Evolutionary conservation across 768 basidiomycete genomes (phyloP).

Genomic region (Baorangia bicolor): DNA sequence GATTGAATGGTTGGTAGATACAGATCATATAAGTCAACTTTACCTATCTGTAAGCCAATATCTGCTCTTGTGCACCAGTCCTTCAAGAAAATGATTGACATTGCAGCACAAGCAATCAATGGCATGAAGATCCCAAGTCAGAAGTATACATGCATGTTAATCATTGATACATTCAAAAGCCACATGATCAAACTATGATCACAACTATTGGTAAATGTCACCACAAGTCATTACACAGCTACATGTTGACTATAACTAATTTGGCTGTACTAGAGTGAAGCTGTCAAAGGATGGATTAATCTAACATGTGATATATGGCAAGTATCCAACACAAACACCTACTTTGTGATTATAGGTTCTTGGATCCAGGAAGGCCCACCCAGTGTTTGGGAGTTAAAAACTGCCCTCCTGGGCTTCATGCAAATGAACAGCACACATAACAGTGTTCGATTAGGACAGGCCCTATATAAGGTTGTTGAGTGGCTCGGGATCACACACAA

Average conservation of each 20-base stretch:
- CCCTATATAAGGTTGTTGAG: too few species aligned
- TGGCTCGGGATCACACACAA: constrained; percentile 30
- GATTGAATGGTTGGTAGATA: neutral
- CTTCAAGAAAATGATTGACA: too few species aligned
- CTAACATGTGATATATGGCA: constrained; percentile 7
- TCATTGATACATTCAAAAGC: neutral
- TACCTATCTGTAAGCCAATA: too few species aligned
- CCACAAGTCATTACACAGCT: too few species aligned
- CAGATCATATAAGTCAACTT: neutral
- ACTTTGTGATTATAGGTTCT: neutral
- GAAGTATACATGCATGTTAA: neutral
- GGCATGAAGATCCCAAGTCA: neutral
- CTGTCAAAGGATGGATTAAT: too few species aligned
- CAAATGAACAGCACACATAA: constrained; percentile 40
- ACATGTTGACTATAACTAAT: too few species aligned
- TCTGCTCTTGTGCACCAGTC: neutral
- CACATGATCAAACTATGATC: neutral
- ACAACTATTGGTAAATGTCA: neutral
- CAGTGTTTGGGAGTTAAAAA: neutral
- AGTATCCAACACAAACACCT: neutral
- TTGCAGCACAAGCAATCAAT: neutral
- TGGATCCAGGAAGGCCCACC: neutral
- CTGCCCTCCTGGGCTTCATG: constrained; percentile 35
- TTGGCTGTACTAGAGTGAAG: too few species aligned
- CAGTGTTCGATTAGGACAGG: constrained; percentile 33